A percentile compares a stretch with the other conserved stretches of the same genome.
These are phyloP conservation scores for Tetragonia tetragonoides DNA, from an alignment of 148 eudicot species.

Conservation along the genomic window DNA sequence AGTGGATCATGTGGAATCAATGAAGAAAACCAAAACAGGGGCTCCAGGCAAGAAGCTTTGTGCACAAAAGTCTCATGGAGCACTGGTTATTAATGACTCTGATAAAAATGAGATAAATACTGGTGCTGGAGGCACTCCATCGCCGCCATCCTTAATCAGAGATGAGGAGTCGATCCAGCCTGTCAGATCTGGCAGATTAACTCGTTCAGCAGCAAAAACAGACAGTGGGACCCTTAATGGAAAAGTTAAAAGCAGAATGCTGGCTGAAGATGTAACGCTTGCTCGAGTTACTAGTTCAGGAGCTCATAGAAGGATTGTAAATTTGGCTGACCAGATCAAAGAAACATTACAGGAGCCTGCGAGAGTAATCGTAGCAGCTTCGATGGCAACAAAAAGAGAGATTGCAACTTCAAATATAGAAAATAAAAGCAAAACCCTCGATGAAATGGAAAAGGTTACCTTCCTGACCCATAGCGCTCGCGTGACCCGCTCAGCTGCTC, in stretches of 20 bases:
- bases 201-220: slow-evolving; percentile 29
- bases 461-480: slow-evolving; percentile 8
- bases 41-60: slow-evolving; percentile 17
- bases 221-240: slow-evolving; percentile 12
- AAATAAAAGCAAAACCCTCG: neutral
- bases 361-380: neutral
- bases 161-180: slow-evolving; percentile 23
- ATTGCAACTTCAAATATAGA: neutral
- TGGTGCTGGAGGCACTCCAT: slow-evolving; percentile 15
- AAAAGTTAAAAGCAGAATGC: slow-evolving; percentile 15
- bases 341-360: slow-evolving; percentile 18
- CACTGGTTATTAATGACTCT: neutral
- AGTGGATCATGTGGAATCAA: slow-evolving; percentile 20
- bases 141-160: slow-evolving; percentile 15
- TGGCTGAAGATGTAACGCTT: slow-evolving; percentile 15
- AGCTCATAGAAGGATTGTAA: slow-evolving; percentile 22
- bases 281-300: slow-evolving; percentile 36
- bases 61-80: slow-evolving; percentile 9
- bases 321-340: slow-evolving; percentile 13
- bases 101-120: slow-evolving; percentile 12
- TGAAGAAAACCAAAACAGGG: slow-evolving; percentile 8
- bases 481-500: slow-evolving; percentile 18
- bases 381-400: neutral
- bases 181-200: slow-evolving; percentile 17
- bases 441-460: slow-evolving; percentile 2